Conservation (phyloP, 495 filamentous ascomycete genomes). For the Jackrogersella multiformis region DNA sequence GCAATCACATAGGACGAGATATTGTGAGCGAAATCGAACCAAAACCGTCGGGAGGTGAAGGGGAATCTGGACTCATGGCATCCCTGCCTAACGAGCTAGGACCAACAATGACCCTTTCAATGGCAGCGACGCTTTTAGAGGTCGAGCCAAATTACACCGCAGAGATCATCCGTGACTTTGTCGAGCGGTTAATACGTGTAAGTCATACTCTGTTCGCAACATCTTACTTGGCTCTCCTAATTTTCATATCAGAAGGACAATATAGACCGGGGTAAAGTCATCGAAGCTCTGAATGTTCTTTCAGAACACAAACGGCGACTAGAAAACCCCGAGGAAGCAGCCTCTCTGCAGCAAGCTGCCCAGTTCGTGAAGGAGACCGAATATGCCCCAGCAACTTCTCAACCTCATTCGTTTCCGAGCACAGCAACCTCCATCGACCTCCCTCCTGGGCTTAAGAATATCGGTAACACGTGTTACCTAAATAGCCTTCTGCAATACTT, state of each 20-base stretch:
- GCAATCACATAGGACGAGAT: conserved; percentile 31
- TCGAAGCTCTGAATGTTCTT: conserved; percentile 43
- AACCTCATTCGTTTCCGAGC: conserved; percentile 9
- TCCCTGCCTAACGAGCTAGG: not conserved
- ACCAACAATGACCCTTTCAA: conserved; percentile 35
- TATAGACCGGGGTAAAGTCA: conserved; percentile 25
- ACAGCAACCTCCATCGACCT: not conserved
- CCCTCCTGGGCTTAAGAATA: conserved; percentile 77
- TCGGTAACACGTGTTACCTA: conserved; percentile 97
- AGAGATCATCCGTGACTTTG: conserved; percentile 40
- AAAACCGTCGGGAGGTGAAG: not conserved
- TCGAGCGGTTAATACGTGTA: conserved; percentile 26
- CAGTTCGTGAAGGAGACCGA: conserved; percentile 35
- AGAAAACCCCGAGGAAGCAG: conserved; percentile 27
- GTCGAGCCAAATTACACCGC: conserved; percentile 38
- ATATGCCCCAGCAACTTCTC: conserved; percentile 1
- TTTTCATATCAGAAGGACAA: conserved; percentile 23
- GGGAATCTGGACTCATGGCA: conserved; percentile 12
- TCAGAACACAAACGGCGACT: conserved; percentile 37
- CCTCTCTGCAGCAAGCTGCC: conserved; percentile 32
- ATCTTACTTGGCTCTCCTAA: conserved; percentile 6
- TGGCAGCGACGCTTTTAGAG: conserved; percentile 25
- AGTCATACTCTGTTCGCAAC: not conserved
- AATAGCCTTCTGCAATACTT: conserved; percentile 97
- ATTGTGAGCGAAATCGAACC: conserved; percentile 32